Evolutionary conservation across 106 monocot species (phyloP).

Genomic region (Acorus calamus): DNA sequence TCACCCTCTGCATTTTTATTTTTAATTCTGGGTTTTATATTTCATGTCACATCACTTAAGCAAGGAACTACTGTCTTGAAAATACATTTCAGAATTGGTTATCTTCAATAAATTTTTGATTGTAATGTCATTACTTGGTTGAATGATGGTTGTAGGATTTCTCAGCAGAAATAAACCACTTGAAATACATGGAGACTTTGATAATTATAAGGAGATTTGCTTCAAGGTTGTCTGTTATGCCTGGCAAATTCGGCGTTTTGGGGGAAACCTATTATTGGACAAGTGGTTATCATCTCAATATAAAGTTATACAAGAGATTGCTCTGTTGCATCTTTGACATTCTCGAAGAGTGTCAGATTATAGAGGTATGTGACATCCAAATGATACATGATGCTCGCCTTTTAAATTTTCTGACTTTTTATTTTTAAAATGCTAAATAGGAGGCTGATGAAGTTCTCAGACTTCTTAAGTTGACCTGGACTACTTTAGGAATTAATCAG

Average conservation of each 20-base stretch:
- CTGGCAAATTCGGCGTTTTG: slow-evolving; percentile 45
- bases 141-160: slow-evolving; percentile 31
- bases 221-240: slow-evolving; percentile 30
- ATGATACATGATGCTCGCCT: background rate
- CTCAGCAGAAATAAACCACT: slow-evolving; percentile 13
- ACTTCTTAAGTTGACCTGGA: slow-evolving; percentile 44
- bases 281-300: slow-evolving; percentile 39
- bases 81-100: no score
- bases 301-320: slow-evolving; percentile 59
- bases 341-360: slow-evolving; percentile 65
- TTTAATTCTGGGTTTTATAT: no score
- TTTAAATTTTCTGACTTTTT: background rate
- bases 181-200: slow-evolving; percentile 27
- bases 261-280: slow-evolving; percentile 53
- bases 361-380: slow-evolving; percentile 37
- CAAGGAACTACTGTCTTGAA: no score
- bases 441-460: slow-evolving; percentile 65
- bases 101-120: no score
- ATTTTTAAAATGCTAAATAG: slow-evolving; percentile 17
- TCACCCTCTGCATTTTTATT: no score
- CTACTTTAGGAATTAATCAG: slow-evolving; percentile 54
- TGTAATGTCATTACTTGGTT: background rate
- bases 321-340: slow-evolving; percentile 72
- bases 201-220: slow-evolving; percentile 30
- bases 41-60: no score